Evolutionary conservation across 371 early-diverging fungal genomes (phyloP).

Genomic region (Lichtheimia hyalospora): DNA sequence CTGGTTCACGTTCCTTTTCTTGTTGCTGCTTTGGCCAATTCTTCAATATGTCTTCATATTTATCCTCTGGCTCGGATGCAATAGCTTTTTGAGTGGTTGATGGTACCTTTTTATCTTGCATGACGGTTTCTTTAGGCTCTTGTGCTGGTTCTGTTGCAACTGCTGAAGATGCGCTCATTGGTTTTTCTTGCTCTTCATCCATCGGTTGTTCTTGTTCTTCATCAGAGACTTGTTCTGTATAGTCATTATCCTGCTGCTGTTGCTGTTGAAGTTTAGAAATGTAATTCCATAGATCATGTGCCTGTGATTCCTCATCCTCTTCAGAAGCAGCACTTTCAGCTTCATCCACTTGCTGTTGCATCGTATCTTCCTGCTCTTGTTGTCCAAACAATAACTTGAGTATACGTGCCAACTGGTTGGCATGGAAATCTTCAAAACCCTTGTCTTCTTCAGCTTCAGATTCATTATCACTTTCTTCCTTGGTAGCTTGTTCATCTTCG

Average conservation of each 20-base stretch:
- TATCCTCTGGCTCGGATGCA: neutral
- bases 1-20: neutral
- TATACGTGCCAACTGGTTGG: neutral
- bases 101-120: neutral
- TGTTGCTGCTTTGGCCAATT: neutral
- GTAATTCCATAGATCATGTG: slow-evolving; percentile 16
- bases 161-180: neutral
- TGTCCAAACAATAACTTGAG: slow-evolving; percentile 9
- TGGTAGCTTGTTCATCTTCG: neutral
- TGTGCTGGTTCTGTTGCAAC: neutral
- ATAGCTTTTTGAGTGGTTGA: neutral
- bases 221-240: slow-evolving; percentile 1
- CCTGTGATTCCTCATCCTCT: slow-evolving; percentile 12
- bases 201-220: slow-evolving; percentile 6
- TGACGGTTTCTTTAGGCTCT: neutral
- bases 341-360: slow-evolving; percentile 10
- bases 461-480: no score
- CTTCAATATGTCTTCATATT: neutral
- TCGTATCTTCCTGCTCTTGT: slow-evolving; percentile 9
- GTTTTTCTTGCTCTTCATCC: slow-evolving; percentile 7
- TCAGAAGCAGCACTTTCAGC: neutral
- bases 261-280: slow-evolving; percentile 10
- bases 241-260: slow-evolving; percentile 11
- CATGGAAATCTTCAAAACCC: slow-evolving; percentile 11
- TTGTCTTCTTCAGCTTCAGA: slow-evolving; percentile 1